These are phyloP conservation scores for Pseudocercospora vitis DNA, from an alignment of 2,329 filamentous ascomycete genomes.

Conservation along the genomic window DNA sequence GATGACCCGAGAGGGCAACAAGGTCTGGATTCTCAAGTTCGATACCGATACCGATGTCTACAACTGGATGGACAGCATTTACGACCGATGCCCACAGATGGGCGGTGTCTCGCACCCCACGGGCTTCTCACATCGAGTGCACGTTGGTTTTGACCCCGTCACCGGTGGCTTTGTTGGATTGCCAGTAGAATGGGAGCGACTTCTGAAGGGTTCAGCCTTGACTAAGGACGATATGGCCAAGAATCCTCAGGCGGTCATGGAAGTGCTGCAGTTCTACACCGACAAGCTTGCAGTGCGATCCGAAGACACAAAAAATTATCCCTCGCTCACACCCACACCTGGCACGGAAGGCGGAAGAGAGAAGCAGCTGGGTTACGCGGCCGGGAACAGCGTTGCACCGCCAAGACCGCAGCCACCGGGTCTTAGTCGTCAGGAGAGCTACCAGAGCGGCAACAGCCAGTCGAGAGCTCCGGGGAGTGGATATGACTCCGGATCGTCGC, in stretches of 20 bases:
- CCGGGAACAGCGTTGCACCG: constrained; percentile 50
- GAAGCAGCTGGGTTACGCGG: constrained; percentile 51
- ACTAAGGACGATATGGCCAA: constrained; percentile 98
- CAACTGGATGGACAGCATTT: constrained; percentile 98
- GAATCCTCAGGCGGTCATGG: constrained; percentile 73
- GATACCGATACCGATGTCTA: constrained; percentile 97
- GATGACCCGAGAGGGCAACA: constrained; percentile 83
- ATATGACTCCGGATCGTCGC: constrained; percentile 21
- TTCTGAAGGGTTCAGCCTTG: constrained; percentile 92
- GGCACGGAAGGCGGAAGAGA: constrained; percentile 50
- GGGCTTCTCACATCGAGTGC: constrained; percentile 95
- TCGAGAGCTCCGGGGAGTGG: constrained; percentile 23
- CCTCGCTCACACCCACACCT: constrained; percentile 68
- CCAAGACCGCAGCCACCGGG: constrained; percentile 49
- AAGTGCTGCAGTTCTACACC: constrained; percentile 82
- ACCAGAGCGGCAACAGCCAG: constrained; percentile 37
- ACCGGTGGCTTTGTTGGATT: constrained; percentile 93
- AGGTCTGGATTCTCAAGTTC: constrained; percentile 86
- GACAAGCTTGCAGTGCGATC: constrained; percentile 72
- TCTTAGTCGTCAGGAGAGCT: constrained; percentile 49
- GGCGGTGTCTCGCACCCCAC: constrained; percentile 97
- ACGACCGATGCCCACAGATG: constrained; percentile 94
- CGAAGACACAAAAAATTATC: constrained; percentile 68
- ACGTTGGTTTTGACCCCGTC: constrained; percentile 94
- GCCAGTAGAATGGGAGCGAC: constrained; percentile 94